Conservation (phyloP, 2,329 filamentous ascomycete genomes). For the Emmonsiellopsis sp. region DNA sequence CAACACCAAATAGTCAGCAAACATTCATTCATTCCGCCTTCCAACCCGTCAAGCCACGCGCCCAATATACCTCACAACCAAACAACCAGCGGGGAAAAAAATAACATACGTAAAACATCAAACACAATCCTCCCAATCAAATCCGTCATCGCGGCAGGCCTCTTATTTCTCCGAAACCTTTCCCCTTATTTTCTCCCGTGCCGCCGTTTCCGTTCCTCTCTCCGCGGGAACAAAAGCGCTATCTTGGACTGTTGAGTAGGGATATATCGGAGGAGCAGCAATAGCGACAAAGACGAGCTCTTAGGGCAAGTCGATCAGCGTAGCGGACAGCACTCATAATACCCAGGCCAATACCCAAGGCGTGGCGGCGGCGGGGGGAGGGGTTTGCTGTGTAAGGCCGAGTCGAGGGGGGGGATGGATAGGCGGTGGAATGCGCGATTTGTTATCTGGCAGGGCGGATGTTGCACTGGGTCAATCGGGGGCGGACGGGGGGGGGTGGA, state of each 20-base stretch:
- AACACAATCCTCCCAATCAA: slow-evolving; percentile 26
- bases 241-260: not conserved
- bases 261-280: slow-evolving; percentile 15
- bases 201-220: not conserved
- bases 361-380: too few species aligned
- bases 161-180: not conserved
- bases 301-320: slow-evolving; percentile 23
- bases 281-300: slow-evolving; percentile 19
- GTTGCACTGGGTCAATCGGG: too few species aligned
- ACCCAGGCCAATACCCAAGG: slow-evolving; percentile 4
- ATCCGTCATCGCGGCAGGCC: slow-evolving; percentile 23
- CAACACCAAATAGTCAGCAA: not conserved
- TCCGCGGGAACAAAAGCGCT: slow-evolving; percentile 13
- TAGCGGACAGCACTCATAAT: slow-evolving; percentile 29
- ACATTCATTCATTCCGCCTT: not conserved
- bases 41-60: not conserved
- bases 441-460: too few species aligned
- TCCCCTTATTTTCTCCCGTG: not conserved
- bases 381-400: too few species aligned
- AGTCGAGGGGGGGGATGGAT: not conserved
- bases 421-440: not conserved
- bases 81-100: not conserved
- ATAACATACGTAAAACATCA: slow-evolving; percentile 27
- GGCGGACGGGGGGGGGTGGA: too few species aligned
- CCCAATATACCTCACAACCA: not conserved